These are phyloP conservation scores for Boletus subparvulus DNA, from an alignment of 768 basidiomycete species.

Conservation along the genomic window DNA sequence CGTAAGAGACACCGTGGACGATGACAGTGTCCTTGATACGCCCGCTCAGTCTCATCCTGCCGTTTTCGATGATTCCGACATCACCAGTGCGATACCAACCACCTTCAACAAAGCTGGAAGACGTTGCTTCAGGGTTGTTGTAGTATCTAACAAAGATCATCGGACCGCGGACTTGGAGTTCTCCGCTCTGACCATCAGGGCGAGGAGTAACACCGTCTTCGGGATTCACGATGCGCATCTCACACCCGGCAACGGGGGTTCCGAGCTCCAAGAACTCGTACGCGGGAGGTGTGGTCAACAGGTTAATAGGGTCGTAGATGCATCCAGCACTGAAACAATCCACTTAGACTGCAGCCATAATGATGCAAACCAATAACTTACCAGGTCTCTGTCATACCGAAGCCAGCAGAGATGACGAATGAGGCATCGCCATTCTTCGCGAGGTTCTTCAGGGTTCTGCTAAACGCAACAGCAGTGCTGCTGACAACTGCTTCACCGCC, in stretches of 20 bases:
- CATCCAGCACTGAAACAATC: constrained; percentile 33
- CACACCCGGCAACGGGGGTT: constrained; percentile 29
- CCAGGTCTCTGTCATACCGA: constrained; percentile 43
- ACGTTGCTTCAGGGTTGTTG: constrained; percentile 48
- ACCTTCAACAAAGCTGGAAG: constrained; percentile 44
- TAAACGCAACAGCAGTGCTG: constrained; percentile 38
- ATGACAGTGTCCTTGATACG: constrained; percentile 45
- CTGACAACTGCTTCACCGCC: constrained; percentile 45
- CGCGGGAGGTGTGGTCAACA: constrained; percentile 10
- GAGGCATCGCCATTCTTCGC: constrained; percentile 28
- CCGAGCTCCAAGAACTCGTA: constrained; percentile 42
- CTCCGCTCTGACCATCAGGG: constrained; percentile 34
- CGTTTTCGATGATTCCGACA: constrained; percentile 38
- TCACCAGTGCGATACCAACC: constrained; percentile 65
- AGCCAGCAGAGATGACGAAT: constrained; percentile 34
- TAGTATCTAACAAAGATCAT: constrained; percentile 45
- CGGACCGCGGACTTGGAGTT: constrained; percentile 42
- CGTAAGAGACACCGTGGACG: constrained; percentile 44
- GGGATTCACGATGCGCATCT: constrained; percentile 37
- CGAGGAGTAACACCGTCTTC: constrained; percentile 28
- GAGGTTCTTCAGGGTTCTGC: constrained; percentile 30
- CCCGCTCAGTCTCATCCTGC: constrained; percentile 38
- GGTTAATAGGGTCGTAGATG: constrained; percentile 37
- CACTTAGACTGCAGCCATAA: neutral
- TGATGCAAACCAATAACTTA: constrained; percentile 9